These are phyloP conservation scores for Puccinellia tenuiflora DNA, from an alignment of 176 grass and related monocot species.

Conservation along the genomic window DNA sequence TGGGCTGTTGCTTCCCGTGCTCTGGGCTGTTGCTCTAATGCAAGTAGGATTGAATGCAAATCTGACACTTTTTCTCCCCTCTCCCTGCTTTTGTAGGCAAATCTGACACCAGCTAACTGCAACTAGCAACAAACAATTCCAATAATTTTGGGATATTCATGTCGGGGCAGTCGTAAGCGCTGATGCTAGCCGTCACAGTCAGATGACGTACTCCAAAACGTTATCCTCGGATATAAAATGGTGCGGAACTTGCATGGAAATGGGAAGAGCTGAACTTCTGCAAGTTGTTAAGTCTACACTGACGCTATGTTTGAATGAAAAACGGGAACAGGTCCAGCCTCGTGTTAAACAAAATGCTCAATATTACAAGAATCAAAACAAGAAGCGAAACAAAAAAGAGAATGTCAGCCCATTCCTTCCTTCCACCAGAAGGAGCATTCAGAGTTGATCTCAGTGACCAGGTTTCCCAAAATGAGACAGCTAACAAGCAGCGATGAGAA, in stretches of 20 bases:
- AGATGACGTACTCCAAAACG: background rate
- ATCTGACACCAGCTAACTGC: background rate
- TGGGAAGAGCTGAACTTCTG: background rate
- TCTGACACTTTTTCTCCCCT: too few species aligned
- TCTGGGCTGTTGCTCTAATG: too few species aligned
- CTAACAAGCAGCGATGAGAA: background rate
- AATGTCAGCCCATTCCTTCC: background rate
- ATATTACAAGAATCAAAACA: background rate
- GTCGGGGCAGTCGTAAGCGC: background rate
- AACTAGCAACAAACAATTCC: background rate
- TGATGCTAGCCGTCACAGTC: background rate
- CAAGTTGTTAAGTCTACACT: background rate
- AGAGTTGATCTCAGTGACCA: background rate
- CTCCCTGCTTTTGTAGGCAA: too few species aligned
- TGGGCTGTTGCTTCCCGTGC: background rate
- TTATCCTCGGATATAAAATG: background rate
- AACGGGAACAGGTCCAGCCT: background rate
- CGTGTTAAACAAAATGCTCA: background rate
- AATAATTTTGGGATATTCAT: background rate
- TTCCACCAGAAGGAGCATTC: constrained; percentile 11
- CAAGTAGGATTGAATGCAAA: too few species aligned
- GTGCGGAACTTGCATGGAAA: constrained; percentile 3
- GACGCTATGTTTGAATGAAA: too few species aligned
- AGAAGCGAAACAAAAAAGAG: background rate
- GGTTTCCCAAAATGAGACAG: background rate